Percentiles rank a stretch among this genome's conserved stretches.
phyloP scores from a whole-genome alignment of 2,329 filamentous ascomycete genomes.

The Fusarium nanum region DNA sequence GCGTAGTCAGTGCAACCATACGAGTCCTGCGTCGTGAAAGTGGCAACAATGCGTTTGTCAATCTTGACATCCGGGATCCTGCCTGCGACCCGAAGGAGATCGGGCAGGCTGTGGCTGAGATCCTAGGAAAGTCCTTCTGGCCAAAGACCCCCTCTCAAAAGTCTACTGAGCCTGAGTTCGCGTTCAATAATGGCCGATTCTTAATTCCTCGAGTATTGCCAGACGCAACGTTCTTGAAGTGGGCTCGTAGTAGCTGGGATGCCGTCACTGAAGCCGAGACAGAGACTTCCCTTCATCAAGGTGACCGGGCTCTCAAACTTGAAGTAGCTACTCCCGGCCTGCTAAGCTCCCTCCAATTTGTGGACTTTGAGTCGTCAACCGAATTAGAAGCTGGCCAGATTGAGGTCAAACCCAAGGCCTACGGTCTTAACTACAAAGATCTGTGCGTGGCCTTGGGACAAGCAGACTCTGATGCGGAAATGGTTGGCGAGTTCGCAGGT shows the following conservation, averaged over 20 bases:
- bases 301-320: not conserved
- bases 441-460: not conserved
- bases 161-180: constrained; percentile 1
- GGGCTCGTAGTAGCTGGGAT: constrained; percentile 5
- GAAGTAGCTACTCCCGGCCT: not conserved
- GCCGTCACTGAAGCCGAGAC: not conserved
- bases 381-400: not conserved
- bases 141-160: not conserved
- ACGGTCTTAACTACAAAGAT: constrained; percentile 5
- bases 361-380: not conserved
- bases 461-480: not conserved
- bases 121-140: not conserved
- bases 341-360: not conserved
- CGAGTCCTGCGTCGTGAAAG: constrained; percentile 13
- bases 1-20: not conserved
- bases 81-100: not conserved
- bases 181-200: not conserved
- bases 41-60: constrained; percentile 1
- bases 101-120: not conserved
- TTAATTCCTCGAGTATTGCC: constrained; percentile 1
- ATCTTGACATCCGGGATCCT: not conserved
- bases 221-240: constrained; percentile 7
- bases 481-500: constrained; percentile 2
- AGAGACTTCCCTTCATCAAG: not conserved
- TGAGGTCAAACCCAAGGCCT: not conserved